Evolutionary conservation across 352 stramenopile genomes (phyloP), one percentile per base, ranked within the genome.

Genomic region (Albugo laibachii): DNA sequence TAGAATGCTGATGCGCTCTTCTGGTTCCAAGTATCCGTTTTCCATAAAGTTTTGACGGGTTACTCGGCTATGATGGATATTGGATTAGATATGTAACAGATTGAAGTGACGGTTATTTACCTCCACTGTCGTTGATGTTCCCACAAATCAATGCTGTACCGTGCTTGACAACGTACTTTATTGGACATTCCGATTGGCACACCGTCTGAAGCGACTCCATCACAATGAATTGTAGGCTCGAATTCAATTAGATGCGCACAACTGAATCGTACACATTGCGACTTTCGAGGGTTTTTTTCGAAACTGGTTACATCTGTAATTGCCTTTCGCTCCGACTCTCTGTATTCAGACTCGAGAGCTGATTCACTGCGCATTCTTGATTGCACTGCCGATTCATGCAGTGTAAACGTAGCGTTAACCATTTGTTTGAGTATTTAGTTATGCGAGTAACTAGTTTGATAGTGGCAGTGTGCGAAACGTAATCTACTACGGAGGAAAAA

Each of bases 21-120:
- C 69, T 0, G 70, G 65, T 53, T 88, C 72, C 47, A 88, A 49
- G 52, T 85, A 88, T 4, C 75, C 75, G 41, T 82, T 48, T 36
- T 88, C 72, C 75, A 85, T 88, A 56, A 80, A 88, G 48, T 81
- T 69, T 43, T 88, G 63, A 21, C 75, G 70, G 45, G 68, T 59
- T 36, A 83, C 58, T 10, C 75, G 69, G 21, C 63, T 73, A 41
- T 5, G 53, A 24, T 55, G 12, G 1, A 41, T 27, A 47, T n/a
- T 6, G 2, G 35, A 16, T 35, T 16, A n/a, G 12, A 11, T 0
- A 38, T 2, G 36, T 3, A 41, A 54, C 18, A 13, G 10, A n/a
- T 13, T 48, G 36, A 15, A 24, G 35, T 36, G 18, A 4, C 6
- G n/a, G 1, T 13, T 5, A 72, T 59, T 49, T 47, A 69, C 61